Evolutionary conservation across 371 early-diverging fungal genomes (phyloP).

Genomic region (Mucor piriformis): DNA sequence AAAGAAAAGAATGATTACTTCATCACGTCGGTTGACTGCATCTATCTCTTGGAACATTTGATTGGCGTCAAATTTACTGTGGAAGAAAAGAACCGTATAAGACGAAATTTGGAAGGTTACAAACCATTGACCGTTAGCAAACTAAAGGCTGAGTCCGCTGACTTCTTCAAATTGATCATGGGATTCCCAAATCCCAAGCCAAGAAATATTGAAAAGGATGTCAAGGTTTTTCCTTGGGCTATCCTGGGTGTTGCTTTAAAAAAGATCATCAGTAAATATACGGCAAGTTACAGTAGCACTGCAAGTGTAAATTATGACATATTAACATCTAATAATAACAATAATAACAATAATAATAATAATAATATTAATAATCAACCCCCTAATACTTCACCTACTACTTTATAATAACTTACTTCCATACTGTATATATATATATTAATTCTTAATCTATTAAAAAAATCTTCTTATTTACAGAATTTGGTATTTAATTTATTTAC

Average conservation of each 20-base stretch:
- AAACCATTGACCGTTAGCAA: constrained; percentile 79
- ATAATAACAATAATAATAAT: not conserved
- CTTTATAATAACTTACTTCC: not conserved
- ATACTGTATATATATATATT: no score
- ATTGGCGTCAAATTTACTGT: constrained; percentile 74
- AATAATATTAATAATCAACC: constrained; percentile 4
- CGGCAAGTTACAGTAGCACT: constrained; percentile 52
- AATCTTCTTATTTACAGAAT: not conserved
- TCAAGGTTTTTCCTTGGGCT: constrained; percentile 82
- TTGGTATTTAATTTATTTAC: constrained; percentile 8
- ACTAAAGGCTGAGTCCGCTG: constrained; percentile 65
- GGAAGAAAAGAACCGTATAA: constrained; percentile 84
- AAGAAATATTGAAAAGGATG: constrained; percentile 85
- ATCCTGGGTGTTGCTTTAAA: constrained; percentile 66
- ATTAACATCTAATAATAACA: not conserved
- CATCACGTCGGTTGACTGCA: constrained; percentile 81
- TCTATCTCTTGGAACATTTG: constrained; percentile 71
- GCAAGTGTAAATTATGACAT: constrained; percentile 32
- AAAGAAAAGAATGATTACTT: constrained; percentile 70
- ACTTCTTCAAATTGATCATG: constrained; percentile 83
- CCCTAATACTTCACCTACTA: not conserved
- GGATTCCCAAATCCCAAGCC: constrained; percentile 81
- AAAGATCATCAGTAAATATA: constrained; percentile 76
- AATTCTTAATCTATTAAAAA: not conserved
- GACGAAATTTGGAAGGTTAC: constrained; percentile 84